Conservation (phyloP, 306 rosid species). For the Dryas drummondii region DNA sequence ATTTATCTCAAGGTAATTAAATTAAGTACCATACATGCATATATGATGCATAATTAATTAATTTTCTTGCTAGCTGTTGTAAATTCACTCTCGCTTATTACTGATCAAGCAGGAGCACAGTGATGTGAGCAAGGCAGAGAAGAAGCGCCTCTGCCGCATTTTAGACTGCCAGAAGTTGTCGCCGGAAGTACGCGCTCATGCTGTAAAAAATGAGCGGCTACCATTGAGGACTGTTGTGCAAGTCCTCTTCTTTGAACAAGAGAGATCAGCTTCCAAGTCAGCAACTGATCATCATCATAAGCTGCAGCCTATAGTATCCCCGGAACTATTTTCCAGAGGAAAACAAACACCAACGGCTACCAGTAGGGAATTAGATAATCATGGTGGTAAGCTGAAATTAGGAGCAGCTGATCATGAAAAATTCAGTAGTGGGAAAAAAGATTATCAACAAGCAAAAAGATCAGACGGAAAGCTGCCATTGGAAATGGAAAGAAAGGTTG, state of each 20-base stretch:
- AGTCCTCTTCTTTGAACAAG: constrained; percentile 78
- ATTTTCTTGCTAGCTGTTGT: not conserved
- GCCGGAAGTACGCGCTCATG: constrained; percentile 62
- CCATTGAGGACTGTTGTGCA: constrained; percentile 83
- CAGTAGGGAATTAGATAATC: constrained; percentile 21
- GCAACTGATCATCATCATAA: constrained; percentile 17
- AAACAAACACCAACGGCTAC: constrained; percentile 37
- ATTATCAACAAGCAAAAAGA: constrained; percentile 37
- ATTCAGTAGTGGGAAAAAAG: constrained; percentile 41
- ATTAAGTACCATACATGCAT: not conserved
- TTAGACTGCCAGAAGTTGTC: constrained; percentile 79
- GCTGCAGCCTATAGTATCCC: constrained; percentile 14
- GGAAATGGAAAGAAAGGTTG: constrained; percentile 47
- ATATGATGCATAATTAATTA: not conserved
- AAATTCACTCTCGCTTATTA: too few relatives aligned
- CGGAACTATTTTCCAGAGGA: constrained; percentile 44
- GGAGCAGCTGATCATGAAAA: constrained; percentile 40
- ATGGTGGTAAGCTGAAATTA: constrained; percentile 40
- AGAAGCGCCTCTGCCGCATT: constrained; percentile 61
- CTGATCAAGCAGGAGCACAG: constrained; percentile 57
- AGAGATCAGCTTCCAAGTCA: constrained; percentile 31
- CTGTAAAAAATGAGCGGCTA: constrained; percentile 76
- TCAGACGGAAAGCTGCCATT: constrained; percentile 46
- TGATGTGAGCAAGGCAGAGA: constrained; percentile 65
- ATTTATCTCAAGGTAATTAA: constrained; percentile 71